Evolutionary conservation across 345 rosid species (phyloP).

Genomic region (Syzygium oleosum): DNA sequence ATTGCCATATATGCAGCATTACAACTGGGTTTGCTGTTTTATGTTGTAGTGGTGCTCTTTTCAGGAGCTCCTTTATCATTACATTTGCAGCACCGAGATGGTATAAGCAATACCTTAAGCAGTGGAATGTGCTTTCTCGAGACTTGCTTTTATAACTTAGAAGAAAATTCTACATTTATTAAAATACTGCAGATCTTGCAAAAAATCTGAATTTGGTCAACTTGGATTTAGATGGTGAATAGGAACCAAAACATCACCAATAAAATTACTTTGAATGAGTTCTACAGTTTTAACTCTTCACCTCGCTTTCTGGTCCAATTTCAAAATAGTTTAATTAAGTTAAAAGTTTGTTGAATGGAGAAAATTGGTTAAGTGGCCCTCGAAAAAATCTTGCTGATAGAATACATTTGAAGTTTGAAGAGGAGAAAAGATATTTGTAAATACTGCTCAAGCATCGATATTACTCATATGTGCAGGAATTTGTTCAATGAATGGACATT

Average conservation of each 20-base stretch:
- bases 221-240: neutral
- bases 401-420: neutral
- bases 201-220: neutral
- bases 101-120: neutral
- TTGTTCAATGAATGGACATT: constrained; percentile 31
- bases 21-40: neutral
- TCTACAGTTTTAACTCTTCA: neutral
- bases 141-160: neutral
- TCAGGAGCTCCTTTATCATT: neutral
- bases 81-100: neutral
- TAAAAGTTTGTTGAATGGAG: neutral
- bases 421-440: neutral
- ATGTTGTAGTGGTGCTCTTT: neutral
- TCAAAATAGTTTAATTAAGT: neutral
- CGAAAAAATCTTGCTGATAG: neutral
- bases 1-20: neutral
- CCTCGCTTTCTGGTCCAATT: neutral
- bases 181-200: neutral
- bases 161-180: neutral
- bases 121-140: neutral
- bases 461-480: constrained; percentile 14
- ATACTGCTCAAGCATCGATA: neutral
- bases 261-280: neutral
- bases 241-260: neutral
- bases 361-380: neutral